phyloP scores from a whole-genome alignment of 2,329 filamentous ascomycete genomes.

The Colletotrichum liriopes region DNA sequence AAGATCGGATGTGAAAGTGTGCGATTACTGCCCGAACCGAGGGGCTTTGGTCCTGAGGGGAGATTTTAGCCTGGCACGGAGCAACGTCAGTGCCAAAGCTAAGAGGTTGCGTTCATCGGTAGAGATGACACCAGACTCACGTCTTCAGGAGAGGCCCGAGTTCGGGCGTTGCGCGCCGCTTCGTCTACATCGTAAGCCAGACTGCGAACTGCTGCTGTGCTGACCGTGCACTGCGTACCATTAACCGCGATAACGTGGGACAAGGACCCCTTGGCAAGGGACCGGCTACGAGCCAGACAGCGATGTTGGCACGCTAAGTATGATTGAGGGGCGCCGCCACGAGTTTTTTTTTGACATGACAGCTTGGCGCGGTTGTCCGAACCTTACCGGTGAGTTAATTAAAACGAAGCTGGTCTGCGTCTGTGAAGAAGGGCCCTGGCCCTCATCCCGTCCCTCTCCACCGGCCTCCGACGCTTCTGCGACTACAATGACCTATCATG shows the following conservation, averaged over 20 bases:
- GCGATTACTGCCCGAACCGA: not conserved
- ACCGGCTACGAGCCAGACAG: constrained; percentile 5
- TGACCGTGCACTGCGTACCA: not conserved
- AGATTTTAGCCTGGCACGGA: not conserved
- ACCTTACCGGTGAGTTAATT: constrained; percentile 12
- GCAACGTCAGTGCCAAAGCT: constrained; percentile 11
- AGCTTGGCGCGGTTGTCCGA: constrained; percentile 29
- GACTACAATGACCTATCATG: constrained; percentile 11
- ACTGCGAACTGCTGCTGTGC: not conserved
- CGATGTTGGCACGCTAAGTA: constrained; percentile 6
- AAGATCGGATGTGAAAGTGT: not conserved
- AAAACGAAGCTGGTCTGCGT: constrained; percentile 1
- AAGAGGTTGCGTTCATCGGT: not conserved
- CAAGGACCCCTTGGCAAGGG: not conserved
- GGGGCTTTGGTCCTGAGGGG: constrained; percentile 5
- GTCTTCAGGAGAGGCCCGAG: constrained; percentile 17
- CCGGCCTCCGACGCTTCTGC: constrained; percentile 27
- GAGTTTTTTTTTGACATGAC: constrained; percentile 33
- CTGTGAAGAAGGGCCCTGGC: not conserved
- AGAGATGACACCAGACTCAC: constrained; percentile 11
- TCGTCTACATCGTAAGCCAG: not conserved
- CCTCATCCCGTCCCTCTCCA: constrained; percentile 19
- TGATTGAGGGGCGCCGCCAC: constrained; percentile 2
- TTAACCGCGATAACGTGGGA: constrained; percentile 4
- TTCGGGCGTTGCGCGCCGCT: constrained; percentile 20